These are phyloP conservation scores for Rhodotorula babjevae DNA, from an alignment of 768 basidiomycete species.

Conservation along the genomic window DNA sequence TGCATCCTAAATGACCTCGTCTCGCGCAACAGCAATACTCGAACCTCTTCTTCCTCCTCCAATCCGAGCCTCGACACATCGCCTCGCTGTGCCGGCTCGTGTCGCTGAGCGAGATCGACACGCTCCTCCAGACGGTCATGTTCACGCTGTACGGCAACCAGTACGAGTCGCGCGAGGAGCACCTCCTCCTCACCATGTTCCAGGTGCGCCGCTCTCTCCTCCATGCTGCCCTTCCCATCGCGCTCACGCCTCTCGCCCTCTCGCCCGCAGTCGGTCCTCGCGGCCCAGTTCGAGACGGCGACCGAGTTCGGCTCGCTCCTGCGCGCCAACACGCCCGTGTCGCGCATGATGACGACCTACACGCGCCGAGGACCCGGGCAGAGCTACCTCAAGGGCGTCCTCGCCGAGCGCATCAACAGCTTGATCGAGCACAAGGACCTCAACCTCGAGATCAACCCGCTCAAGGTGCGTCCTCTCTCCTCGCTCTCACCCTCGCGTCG, in stretches of 20 bases:
- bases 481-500: not conserved
- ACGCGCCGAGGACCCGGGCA: conserved; percentile 97
- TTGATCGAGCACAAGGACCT: conserved; percentile 99
- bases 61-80: conserved; percentile 94
- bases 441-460: conserved; percentile 97
- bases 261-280: conserved; percentile 73
- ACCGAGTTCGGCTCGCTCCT: conserved; percentile 98
- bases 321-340: conserved; percentile 97
- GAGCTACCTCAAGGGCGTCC: conserved; percentile 93
- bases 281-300: conserved; percentile 97
- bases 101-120: conserved; percentile 93
- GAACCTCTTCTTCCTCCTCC: conserved; percentile 96
- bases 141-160: conserved; percentile 99
- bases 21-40: conserved; percentile 72
- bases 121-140: conserved; percentile 98
- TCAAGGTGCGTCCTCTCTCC: conserved; percentile 61
- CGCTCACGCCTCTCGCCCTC: not conserved
- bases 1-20: not conserved
- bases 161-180: conserved; percentile 97
- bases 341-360: conserved; percentile 99
- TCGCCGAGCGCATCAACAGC: conserved; percentile 96
- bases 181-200: conserved; percentile 97
- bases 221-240: not conserved
- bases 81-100: conserved; percentile 94
- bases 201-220: conserved; percentile 47